Evolutionary conservation across 805 yeast species (phyloP).

Genomic region (Candida boidinii): DNA sequence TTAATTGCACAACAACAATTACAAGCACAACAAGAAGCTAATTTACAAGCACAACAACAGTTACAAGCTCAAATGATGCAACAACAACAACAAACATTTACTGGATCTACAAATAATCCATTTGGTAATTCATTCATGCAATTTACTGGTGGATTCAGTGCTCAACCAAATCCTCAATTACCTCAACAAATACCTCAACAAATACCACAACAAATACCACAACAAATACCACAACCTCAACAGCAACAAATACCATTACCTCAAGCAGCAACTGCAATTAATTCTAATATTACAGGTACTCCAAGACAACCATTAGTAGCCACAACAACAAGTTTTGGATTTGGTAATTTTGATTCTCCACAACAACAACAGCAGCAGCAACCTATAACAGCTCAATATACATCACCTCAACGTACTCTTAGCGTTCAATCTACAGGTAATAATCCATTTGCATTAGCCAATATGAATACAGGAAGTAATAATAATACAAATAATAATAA

Average conservation of each 20-base stretch:
- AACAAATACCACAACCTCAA: slow-evolving; percentile 17
- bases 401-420: too few relatives aligned
- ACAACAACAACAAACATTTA: slow-evolving; percentile 5
- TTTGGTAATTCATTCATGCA: slow-evolving; percentile 8
- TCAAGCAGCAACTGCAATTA: neutral
- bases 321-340: neutral
- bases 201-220: slow-evolving; percentile 11
- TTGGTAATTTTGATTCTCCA: too few relatives aligned
- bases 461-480: too few relatives aligned
- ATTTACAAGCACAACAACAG: slow-evolving; percentile 8
- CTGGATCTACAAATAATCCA: slow-evolving; percentile 20
- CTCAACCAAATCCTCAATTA: slow-evolving; percentile 9
- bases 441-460: too few relatives aligned
- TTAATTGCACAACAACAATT: slow-evolving; percentile 2
- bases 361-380: too few relatives aligned
- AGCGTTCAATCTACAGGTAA: neutral
- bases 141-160: neutral
- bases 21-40: slow-evolving; percentile 3
- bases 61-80: too few relatives aligned
- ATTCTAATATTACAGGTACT: too few relatives aligned
- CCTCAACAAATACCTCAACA: slow-evolving; percentile 11
- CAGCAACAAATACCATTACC: slow-evolving; percentile 7
- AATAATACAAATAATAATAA: too few relatives aligned
- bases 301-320: too few relatives aligned
- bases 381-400: too few relatives aligned